Evolutionary conservation across 148 eudicot genomes (phyloP).

Genomic region (Simmondsia chinensis): DNA sequence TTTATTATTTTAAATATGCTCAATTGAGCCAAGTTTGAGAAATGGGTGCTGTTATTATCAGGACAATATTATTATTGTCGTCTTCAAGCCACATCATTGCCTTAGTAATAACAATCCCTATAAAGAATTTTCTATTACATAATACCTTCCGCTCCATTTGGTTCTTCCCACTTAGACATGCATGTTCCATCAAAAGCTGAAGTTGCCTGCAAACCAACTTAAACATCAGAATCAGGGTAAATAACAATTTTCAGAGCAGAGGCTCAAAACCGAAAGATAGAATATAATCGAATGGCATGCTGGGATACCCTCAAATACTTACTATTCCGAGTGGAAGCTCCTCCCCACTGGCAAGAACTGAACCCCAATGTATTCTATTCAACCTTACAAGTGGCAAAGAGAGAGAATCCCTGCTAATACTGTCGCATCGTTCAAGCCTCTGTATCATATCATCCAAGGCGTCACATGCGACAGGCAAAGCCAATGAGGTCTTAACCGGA

Average conservation of each 20-base stretch:
- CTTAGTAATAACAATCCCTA: too few species aligned
- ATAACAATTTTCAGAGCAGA: not conserved
- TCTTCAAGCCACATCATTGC: not conserved
- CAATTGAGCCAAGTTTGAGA: too few species aligned
- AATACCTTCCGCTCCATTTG: constrained; percentile 92
- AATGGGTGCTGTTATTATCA: too few species aligned
- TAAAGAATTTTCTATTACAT: not conserved
- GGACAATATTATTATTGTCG: too few species aligned
- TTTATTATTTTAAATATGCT: too few species aligned
- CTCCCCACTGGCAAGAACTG: constrained; percentile 87
- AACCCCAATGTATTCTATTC: constrained; percentile 76
- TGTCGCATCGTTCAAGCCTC: constrained; percentile 23
- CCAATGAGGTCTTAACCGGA: constrained; percentile 78
- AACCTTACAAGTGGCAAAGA: constrained; percentile 63
- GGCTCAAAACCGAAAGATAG: too few species aligned
- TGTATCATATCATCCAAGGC: constrained; percentile 69
- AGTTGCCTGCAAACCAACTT: constrained; percentile 43
- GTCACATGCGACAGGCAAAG: constrained; percentile 82
- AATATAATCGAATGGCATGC: too few species aligned
- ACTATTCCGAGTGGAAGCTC: constrained; percentile 97
- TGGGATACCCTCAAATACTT: too few species aligned
- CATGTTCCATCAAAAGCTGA: constrained; percentile 92
- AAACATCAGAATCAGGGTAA: not conserved
- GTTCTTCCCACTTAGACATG: constrained; percentile 93
- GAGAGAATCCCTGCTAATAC: constrained; percentile 26